These are phyloP conservation scores for Cucurbita ficifolia DNA, from an alignment of 306 rosid genomes.

Conservation along the genomic window DNA sequence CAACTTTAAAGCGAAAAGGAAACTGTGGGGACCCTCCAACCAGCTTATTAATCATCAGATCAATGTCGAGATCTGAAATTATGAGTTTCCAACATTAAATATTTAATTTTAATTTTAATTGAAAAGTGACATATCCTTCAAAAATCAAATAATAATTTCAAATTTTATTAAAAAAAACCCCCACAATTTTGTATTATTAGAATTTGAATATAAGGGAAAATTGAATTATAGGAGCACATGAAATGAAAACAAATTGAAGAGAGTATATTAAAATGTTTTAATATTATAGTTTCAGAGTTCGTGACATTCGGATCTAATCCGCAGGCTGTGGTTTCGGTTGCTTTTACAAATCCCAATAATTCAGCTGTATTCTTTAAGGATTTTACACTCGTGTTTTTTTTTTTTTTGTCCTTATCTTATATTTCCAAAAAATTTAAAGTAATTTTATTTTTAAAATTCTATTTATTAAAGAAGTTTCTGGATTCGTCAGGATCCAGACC, in stretches of 20 bases:
- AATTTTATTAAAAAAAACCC: too few relatives aligned
- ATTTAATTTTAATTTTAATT: background rate
- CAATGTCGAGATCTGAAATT: background rate
- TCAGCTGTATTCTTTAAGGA: background rate
- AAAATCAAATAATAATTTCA: too few relatives aligned
- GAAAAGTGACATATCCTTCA: background rate
- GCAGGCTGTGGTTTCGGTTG: background rate
- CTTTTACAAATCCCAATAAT: background rate
- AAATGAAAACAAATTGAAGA: too few relatives aligned
- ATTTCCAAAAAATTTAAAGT: background rate
- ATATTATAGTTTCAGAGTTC: background rate
- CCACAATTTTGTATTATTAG: too few relatives aligned
- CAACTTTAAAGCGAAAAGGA: background rate
- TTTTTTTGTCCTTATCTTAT: background rate
- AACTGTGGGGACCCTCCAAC: background rate
- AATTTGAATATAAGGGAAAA: too few relatives aligned
- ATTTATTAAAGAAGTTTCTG: background rate
- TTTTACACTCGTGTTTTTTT: background rate
- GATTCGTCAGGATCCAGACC: background rate
- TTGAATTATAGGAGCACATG: too few relatives aligned
- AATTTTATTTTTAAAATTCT: background rate
- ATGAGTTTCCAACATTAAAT: background rate
- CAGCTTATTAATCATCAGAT: background rate
- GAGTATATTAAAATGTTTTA: background rate
- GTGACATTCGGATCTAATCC: background rate